Evolutionary conservation across 192 early-diverging fungal genomes (phyloP).

Genomic region (Geranomyces michiganensis): DNA sequence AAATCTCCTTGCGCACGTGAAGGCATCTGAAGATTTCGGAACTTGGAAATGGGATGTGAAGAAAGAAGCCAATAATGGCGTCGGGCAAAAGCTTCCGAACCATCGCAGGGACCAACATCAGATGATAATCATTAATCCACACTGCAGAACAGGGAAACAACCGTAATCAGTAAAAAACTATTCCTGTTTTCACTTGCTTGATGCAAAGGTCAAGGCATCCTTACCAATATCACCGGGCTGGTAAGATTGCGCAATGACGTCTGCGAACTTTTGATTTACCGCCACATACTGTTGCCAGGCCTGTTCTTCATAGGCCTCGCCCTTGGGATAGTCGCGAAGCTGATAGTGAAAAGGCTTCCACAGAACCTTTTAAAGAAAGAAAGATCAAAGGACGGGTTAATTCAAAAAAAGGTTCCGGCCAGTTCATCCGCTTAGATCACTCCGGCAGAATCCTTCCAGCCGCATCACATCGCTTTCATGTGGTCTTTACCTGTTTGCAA

Average conservation of each 20-base stretch:
- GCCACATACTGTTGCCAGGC: constrained; percentile 82
- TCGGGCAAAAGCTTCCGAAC: constrained; percentile 79
- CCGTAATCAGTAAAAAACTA: neutral
- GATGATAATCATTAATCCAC: constrained; percentile 98
- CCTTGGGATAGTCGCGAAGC: constrained; percentile 83
- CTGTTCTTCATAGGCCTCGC: constrained; percentile 73
- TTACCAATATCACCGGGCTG: constrained; percentile 82
- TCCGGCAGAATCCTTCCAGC: too few species aligned
- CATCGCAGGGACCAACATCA: constrained; percentile 90
- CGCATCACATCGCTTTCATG: neutral
- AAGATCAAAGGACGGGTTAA: neutral
- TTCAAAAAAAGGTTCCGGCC: neutral
- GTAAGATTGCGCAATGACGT: constrained; percentile 76
- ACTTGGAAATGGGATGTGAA: constrained; percentile 96
- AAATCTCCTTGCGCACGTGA: constrained; percentile 60
- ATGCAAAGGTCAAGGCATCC: neutral
- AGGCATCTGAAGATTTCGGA: constrained; percentile 94
- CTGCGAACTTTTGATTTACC: constrained; percentile 85
- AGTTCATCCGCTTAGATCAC: neutral
- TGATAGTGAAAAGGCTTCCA: constrained; percentile 99
- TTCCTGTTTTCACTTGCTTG: constrained; percentile 44
- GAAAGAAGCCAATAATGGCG: constrained; percentile 92
- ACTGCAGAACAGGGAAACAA: constrained; percentile 47
- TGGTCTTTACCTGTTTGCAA: constrained; percentile 90
- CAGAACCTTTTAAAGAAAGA: constrained; percentile 64